Conservation (phyloP, 2,329 filamentous ascomycete species). For the Alternaria brassicicola region DNA sequence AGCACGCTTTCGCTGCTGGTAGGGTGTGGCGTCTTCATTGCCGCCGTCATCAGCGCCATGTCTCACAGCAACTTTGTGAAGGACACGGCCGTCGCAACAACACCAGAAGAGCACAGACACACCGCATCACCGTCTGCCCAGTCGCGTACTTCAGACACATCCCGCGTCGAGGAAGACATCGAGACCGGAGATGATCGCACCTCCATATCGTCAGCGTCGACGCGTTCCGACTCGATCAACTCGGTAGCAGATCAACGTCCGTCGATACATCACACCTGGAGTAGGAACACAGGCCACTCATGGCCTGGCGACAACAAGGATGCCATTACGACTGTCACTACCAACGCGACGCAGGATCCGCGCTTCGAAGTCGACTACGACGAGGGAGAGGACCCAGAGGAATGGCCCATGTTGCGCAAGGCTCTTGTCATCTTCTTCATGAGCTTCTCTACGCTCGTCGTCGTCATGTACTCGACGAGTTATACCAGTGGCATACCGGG, state of each 20-base stretch:
- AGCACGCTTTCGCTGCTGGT: conserved; percentile 2
- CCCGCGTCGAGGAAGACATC: conserved; percentile 12
- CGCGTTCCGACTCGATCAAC: conserved; percentile 23
- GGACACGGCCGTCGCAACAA: conserved; percentile 12
- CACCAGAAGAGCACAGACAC: neutral
- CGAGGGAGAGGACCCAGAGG: conserved; percentile 65
- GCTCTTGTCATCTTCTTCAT: conserved; percentile 60
- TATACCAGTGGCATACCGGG: conserved; percentile 76
- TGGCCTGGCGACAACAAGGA: conserved; percentile 33
- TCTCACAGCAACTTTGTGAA: conserved; percentile 9
- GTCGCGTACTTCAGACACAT: conserved; percentile 9
- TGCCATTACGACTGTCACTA: conserved; percentile 38
- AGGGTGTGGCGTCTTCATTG: neutral
- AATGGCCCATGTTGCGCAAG: conserved; percentile 69
- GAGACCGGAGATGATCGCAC: conserved; percentile 22
- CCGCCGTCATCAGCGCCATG: conserved; percentile 15
- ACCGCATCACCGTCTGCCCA: neutral
- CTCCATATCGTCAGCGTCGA: conserved; percentile 36
- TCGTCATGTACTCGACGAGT: conserved; percentile 70
- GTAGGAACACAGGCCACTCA: conserved; percentile 42
- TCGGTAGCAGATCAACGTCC: conserved; percentile 29
- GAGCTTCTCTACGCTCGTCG: conserved; percentile 61
- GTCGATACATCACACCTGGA: conserved; percentile 44
- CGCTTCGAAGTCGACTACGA: conserved; percentile 76
- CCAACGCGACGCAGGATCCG: conserved; percentile 53